phyloP scores from a whole-genome alignment of 768 basidiomycete species.

The Lactarius indigo region DNA sequence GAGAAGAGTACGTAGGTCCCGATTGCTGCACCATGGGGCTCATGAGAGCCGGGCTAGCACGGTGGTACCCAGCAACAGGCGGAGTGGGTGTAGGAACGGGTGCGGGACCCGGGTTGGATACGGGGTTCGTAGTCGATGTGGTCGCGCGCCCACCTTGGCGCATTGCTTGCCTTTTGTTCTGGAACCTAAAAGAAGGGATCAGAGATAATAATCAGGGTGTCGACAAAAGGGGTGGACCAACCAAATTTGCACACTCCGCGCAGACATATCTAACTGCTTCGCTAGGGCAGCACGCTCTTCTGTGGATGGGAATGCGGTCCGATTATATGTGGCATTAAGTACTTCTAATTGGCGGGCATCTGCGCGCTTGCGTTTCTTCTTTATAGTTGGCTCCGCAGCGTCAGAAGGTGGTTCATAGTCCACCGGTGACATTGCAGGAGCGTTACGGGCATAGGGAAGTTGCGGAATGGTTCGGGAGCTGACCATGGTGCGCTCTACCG shows the following conservation, averaged over 20 bases:
- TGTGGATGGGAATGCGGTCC: conserved; percentile 85
- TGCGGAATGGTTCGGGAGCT: conserved; percentile 35
- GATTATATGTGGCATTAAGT: conserved; percentile 72
- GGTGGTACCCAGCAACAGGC: not conserved
- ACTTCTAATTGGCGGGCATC: conserved; percentile 77
- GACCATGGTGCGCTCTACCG: conserved; percentile 30
- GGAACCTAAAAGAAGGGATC: conserved; percentile 21
- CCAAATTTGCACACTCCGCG: conserved; percentile 87
- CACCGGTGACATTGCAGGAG: conserved; percentile 25
- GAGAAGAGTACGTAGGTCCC: conserved; percentile 14
- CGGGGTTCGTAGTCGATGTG: not conserved
- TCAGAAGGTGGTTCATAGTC: conserved; percentile 27
- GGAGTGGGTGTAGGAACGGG: conserved; percentile 9
- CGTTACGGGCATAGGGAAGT: conserved; percentile 49
- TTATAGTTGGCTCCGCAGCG: conserved; percentile 60
- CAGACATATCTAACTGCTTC: conserved; percentile 75
- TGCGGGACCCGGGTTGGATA: not conserved
- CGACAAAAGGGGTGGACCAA: conserved; percentile 33
- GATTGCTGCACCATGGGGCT: conserved; percentile 19
- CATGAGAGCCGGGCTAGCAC: conserved; percentile 4
- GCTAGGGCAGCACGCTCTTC: conserved; percentile 79
- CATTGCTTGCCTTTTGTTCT: conserved; percentile 24
- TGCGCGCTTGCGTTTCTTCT: conserved; percentile 86
- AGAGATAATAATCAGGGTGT: not conserved
- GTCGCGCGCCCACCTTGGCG: conserved; percentile 19